Percentiles rank a stretch among this genome's conserved stretches.
Evolutionary conservation across 306 rosid genomes (phyloP).

Genomic region (Inga leiocalycina): DNA sequence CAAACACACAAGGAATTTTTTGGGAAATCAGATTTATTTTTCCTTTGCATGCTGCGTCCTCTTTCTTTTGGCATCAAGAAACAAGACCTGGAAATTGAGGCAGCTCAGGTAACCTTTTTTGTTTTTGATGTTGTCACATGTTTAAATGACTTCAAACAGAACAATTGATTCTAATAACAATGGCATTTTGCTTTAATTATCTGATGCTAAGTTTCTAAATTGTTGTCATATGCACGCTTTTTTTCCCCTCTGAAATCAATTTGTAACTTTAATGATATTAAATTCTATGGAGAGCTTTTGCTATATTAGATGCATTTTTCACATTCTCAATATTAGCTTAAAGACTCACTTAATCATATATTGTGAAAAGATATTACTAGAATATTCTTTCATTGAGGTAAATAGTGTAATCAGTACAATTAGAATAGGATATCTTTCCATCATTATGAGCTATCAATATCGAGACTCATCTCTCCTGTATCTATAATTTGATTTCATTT

Average conservation of each 20-base stretch:
- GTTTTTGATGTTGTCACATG: background rate
- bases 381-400: too few species aligned
- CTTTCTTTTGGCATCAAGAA: conserved; percentile 51
- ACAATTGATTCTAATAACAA: background rate
- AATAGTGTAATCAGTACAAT: too few species aligned
- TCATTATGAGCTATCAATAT: too few species aligned
- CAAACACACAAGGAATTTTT: conserved; percentile 48
- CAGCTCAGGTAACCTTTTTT: conserved; percentile 52
- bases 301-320: background rate
- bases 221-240: background rate
- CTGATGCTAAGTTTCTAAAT: background rate
- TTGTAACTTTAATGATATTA: background rate
- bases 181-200: background rate
- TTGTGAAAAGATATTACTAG: too few species aligned
- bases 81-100: conserved; percentile 65
- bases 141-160: background rate
- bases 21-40: conserved; percentile 49
- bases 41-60: conserved; percentile 53
- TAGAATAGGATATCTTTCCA: too few species aligned
- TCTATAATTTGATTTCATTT: too few species aligned
- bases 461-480: too few species aligned
- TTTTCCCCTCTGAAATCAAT: background rate
- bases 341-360: background rate
- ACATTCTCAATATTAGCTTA: background rate
- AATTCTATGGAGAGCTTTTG: background rate